phyloP scores from a whole-genome alignment of 257 asterid species.

The Cruciata laevipes region DNA sequence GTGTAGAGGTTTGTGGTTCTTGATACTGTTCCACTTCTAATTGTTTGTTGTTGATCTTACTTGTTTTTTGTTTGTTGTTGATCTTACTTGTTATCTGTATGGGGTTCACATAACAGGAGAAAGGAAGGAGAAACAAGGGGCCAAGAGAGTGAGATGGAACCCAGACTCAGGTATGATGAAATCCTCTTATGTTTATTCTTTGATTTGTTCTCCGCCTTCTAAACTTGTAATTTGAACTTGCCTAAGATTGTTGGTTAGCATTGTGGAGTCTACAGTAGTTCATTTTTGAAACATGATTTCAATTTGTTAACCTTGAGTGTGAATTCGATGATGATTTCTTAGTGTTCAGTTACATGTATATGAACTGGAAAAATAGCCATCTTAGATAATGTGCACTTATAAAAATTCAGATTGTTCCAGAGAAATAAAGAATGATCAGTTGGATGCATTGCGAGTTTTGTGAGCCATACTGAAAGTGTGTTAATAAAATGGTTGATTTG shows the following conservation, averaged over 20 bases:
- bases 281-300: neutral
- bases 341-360: neutral
- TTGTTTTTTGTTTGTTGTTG: conserved; percentile 6
- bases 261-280: neutral
- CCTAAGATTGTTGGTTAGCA: neutral
- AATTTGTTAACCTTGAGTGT: neutral
- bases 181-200: conserved; percentile 7
- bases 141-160: conserved; percentile 49
- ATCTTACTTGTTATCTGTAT: conserved; percentile 5
- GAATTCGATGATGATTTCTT: neutral
- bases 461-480: too few species aligned
- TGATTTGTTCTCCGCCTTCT: neutral
- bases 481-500: too few species aligned
- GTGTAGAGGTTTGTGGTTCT: conserved; percentile 36
- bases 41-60: neutral
- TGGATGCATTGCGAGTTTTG: too few species aligned
- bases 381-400: neutral
- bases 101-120: conserved; percentile 29
- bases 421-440: neutral
- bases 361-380: neutral
- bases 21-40: neutral
- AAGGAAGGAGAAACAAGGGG: conserved; percentile 25
- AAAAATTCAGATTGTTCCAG: neutral
- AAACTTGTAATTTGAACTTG: neutral
- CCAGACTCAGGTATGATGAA: conserved; percentile 32